phyloP scores from a whole-genome alignment of 148 eudicot species.

The Hydrangea macrophylla region DNA sequence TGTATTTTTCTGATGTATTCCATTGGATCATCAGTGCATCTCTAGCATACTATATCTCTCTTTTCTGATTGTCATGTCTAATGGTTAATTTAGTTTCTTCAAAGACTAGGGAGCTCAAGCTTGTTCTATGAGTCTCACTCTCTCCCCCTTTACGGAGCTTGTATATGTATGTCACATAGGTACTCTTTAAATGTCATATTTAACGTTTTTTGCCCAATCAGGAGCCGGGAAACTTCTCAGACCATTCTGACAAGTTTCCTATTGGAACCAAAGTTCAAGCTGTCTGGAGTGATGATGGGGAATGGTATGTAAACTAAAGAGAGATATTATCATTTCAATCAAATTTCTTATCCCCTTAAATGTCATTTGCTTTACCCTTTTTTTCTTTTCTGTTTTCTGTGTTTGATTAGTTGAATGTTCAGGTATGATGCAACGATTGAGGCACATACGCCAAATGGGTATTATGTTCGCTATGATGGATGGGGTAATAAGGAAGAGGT shows the following conservation, averaged over 20 bases:
- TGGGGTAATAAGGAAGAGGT: slow-evolving; percentile 99
- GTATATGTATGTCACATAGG: not conserved
- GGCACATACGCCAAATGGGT: slow-evolving; percentile 73
- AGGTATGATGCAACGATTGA: slow-evolving; percentile 91
- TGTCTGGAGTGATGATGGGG: slow-evolving; percentile 97
- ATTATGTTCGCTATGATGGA: slow-evolving; percentile 59
- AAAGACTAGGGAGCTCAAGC: not conserved
- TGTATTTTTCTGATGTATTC: not conserved
- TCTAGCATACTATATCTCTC: not conserved
- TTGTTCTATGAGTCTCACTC: too few species aligned
- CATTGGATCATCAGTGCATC: not conserved
- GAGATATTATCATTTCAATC: slow-evolving; percentile 7
- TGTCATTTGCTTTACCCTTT: slow-evolving; percentile 27
- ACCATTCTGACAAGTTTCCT: slow-evolving; percentile 55
- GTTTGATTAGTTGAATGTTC: slow-evolving; percentile 61
- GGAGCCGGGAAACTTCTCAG: slow-evolving; percentile 37
- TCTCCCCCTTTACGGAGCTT: not conserved
- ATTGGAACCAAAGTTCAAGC: slow-evolving; percentile 90
- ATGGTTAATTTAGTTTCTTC: not conserved
- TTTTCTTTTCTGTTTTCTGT: slow-evolving; percentile 23
- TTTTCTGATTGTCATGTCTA: not conserved
- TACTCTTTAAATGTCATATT: slow-evolving; percentile 7
- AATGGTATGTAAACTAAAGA: slow-evolving; percentile 53
- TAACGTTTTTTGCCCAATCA: slow-evolving; percentile 15
- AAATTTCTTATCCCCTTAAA: slow-evolving; percentile 14